phyloP scores from a whole-genome alignment of 805 yeast species.

The Candida endomychidarum region DNA sequence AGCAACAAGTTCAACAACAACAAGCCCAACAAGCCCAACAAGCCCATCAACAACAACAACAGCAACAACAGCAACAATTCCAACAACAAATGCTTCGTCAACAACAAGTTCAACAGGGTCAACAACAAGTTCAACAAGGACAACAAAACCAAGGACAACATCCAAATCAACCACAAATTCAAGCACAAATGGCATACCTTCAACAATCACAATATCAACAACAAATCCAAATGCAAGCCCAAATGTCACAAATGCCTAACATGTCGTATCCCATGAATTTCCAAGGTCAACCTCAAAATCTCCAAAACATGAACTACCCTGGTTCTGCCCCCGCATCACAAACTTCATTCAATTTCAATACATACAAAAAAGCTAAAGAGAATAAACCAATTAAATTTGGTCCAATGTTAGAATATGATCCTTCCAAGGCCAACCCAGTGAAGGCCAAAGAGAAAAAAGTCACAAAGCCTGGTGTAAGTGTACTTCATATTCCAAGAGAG shows the following conservation, averaged over 20 bases:
- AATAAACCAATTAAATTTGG: constrained; percentile 33
- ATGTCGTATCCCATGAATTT: not conserved
- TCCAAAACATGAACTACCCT: constrained; percentile 8
- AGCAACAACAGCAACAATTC: constrained; percentile 4
- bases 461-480: constrained; percentile 21
- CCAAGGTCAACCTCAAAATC: constrained; percentile 8
- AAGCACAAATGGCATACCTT: constrained; percentile 4
- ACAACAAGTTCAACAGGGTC: constrained; percentile 9
- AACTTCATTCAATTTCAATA: constrained; percentile 19
- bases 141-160: constrained; percentile 9
- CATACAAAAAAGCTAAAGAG: not conserved
- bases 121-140: constrained; percentile 14
- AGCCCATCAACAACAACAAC: constrained; percentile 4
- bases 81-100: constrained; percentile 3
- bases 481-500: constrained; percentile 31
- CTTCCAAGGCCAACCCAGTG: constrained; percentile 28
- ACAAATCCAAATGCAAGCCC: constrained; percentile 9
- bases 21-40: constrained; percentile 12
- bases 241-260: not conserved
- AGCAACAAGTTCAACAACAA: constrained; percentile 19
- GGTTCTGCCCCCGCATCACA: constrained; percentile 19
- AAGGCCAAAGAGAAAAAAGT: constrained; percentile 15
- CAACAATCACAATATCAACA: constrained; percentile 7
- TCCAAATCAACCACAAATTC: constrained; percentile 4
- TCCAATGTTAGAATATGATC: constrained; percentile 42